These are phyloP conservation scores for Jimgerdemannia lactiflua DNA, from an alignment of 192 early-diverging fungal genomes.

Conservation along the genomic window DNA sequence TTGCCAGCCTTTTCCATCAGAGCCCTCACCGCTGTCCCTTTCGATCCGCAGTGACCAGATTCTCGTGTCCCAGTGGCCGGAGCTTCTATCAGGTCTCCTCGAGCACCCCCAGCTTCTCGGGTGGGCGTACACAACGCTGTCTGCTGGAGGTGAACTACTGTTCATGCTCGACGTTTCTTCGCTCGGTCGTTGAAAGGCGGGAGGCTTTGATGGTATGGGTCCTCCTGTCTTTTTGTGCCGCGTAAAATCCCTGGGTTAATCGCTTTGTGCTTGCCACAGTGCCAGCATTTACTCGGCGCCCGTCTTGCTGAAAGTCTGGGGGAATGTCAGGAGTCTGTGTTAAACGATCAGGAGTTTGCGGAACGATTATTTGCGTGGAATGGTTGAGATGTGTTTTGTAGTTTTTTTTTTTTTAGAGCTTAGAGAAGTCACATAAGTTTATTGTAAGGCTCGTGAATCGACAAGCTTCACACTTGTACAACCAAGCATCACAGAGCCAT, in stretches of 20 bases:
- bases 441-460: too few species aligned
- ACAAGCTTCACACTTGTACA: too few species aligned
- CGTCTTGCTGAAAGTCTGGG: neutral
- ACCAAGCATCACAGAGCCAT: too few species aligned
- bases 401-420: too few species aligned
- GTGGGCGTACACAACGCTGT: neutral
- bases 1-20: too few species aligned
- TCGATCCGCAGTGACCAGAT: neutral
- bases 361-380: neutral
- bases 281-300: neutral
- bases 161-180: neutral
- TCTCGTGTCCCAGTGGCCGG: neutral
- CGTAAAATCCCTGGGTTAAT: too few species aligned
- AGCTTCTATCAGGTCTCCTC: neutral
- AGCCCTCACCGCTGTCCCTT: neutral
- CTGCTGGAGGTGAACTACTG: neutral
- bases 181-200: neutral
- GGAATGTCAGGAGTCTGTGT: neutral
- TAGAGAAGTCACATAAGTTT: too few species aligned
- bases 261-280: neutral
- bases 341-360: neutral
- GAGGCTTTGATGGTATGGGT: neutral
- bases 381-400: neutral
- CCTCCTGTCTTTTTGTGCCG: too few species aligned
- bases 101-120: neutral